These are phyloP conservation scores for Wallacemonas sp. DNA, from an alignment of 208 protist species.

Conservation along the genomic window DNA sequence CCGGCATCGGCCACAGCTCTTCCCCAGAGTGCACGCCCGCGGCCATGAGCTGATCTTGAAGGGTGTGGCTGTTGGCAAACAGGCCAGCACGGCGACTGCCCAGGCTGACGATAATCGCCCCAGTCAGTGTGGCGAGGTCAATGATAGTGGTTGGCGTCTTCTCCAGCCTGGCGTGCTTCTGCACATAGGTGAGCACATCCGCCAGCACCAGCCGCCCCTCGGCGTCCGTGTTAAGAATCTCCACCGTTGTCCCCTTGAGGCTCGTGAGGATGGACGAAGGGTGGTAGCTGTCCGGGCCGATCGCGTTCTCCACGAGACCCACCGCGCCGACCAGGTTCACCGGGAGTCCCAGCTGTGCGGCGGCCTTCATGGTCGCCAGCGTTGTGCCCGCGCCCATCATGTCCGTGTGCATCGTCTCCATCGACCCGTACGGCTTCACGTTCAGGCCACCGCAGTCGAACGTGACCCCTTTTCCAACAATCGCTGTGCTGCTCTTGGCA, in stretches of 20 bases:
- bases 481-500: slow-evolving; percentile 34
- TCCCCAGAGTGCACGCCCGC: slow-evolving; percentile 59
- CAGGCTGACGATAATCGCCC: slow-evolving; percentile 76
- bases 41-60: slow-evolving; percentile 45
- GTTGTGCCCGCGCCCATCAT: slow-evolving; percentile 91
- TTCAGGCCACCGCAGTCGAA: slow-evolving; percentile 92
- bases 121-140: slow-evolving; percentile 91
- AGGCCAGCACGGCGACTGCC: slow-evolving; percentile 76
- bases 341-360: slow-evolving; percentile 52
- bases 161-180: slow-evolving; percentile 55
- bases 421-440: slow-evolving; percentile 86
- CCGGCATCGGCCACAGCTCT: slow-evolving; percentile 88
- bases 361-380: slow-evolving; percentile 71
- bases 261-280: slow-evolving; percentile 82
- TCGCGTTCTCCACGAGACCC: slow-evolving; percentile 87
- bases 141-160: slow-evolving; percentile 70
- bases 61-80: slow-evolving; percentile 46
- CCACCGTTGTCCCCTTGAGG: slow-evolving; percentile 78
- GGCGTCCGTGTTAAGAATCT: slow-evolving; percentile 92
- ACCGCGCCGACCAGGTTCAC: slow-evolving; percentile 82
- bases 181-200: slow-evolving; percentile 88
- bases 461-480: slow-evolving; percentile 92
- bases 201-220: slow-evolving; percentile 91
- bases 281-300: slow-evolving; percentile 74
- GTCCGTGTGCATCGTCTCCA: slow-evolving; percentile 93